Percentiles rank a stretch among this genome's conserved stretches.
phyloP scores from a whole-genome alignment of 805 yeast genomes.

The Candida sithepensis region DNA sequence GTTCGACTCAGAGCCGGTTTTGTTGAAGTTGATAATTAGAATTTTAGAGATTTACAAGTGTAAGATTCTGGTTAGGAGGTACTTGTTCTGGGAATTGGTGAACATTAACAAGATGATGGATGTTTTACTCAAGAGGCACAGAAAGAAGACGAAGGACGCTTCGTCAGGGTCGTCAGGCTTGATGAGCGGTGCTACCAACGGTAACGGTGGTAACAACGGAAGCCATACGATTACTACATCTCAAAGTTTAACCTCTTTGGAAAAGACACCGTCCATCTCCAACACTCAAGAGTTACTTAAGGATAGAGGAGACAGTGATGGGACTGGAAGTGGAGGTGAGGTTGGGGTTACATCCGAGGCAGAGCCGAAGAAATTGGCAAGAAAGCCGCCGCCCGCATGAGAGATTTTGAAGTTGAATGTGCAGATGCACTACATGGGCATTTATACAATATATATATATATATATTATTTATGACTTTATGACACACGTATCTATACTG shows the following conservation, averaged over 20 bases:
- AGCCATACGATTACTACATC: not conserved
- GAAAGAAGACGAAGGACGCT: slow-evolving; percentile 25
- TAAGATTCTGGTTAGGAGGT: slow-evolving; percentile 59
- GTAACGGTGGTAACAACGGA: not conserved
- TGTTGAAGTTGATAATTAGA: slow-evolving; percentile 50
- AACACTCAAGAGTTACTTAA: not conserved
- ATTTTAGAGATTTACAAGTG: slow-evolving; percentile 56
- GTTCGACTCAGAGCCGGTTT: slow-evolving; percentile 49
- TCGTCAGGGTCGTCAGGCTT: not conserved
- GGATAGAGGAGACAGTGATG: not conserved
- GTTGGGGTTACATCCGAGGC: not conserved
- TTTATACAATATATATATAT: too few species aligned
- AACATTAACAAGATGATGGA: slow-evolving; percentile 53
- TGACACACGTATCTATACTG: not conserved
- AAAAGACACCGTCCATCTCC: not conserved
- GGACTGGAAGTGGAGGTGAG: not conserved
- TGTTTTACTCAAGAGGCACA: slow-evolving; percentile 43
- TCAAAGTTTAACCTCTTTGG: not conserved
- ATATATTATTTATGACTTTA: not conserved
- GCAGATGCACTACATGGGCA: too few species aligned
- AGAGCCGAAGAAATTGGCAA: not conserved
- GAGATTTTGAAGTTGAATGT: too few species aligned
- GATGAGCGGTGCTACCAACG: not conserved
- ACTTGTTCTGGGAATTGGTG: slow-evolving; percentile 58
- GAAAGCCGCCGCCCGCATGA: not conserved